phyloP scores from a whole-genome alignment of 2,329 filamentous ascomycete species.

The Colletotrichum orchidophilum region DNA sequence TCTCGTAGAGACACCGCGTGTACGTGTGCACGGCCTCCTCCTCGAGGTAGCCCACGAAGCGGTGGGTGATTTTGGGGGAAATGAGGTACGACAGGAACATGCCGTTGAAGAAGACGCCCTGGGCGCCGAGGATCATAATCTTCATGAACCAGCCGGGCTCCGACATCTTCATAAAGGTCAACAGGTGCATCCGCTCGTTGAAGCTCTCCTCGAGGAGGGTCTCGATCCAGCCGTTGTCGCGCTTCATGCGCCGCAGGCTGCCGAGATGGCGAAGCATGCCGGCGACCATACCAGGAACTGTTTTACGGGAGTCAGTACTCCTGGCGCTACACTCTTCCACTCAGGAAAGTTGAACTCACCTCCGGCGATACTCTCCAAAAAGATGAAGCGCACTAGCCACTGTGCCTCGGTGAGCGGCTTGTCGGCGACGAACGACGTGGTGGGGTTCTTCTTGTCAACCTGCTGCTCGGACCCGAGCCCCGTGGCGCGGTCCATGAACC shows the following conservation, averaged over 20 bases:
- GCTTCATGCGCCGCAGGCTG: conserved; percentile 83
- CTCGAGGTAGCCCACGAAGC: conserved; percentile 96
- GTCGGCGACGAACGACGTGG: conserved; percentile 60
- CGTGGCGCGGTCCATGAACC: conserved; percentile 83
- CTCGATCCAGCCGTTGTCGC: conserved; percentile 98
- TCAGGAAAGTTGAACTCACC: conserved; percentile 9
- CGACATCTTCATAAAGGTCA: conserved; percentile 93
- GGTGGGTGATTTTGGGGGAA: conserved; percentile 87
- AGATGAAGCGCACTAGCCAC: conserved; percentile 73
- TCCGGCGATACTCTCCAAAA: conserved; percentile 92
- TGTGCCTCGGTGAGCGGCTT: conserved; percentile 82
- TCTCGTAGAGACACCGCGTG: conserved; percentile 85
- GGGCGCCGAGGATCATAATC: conserved; percentile 87
- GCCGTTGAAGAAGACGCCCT: conserved; percentile 96
- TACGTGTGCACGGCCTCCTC: conserved; percentile 98
- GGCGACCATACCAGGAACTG: conserved; percentile 93
- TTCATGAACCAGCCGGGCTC: conserved; percentile 84
- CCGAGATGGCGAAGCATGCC: conserved; percentile 92
- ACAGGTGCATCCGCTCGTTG: conserved; percentile 92
- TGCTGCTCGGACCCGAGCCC: conserved; percentile 79
- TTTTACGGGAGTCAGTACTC: neutral
- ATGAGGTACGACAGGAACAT: conserved; percentile 91
- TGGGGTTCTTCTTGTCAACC: conserved; percentile 65
- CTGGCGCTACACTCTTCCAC: neutral
- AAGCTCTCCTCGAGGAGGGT: conserved; percentile 89